phyloP scores from a whole-genome alignment of 805 yeast species.

The Lachancea nothofagi region DNA sequence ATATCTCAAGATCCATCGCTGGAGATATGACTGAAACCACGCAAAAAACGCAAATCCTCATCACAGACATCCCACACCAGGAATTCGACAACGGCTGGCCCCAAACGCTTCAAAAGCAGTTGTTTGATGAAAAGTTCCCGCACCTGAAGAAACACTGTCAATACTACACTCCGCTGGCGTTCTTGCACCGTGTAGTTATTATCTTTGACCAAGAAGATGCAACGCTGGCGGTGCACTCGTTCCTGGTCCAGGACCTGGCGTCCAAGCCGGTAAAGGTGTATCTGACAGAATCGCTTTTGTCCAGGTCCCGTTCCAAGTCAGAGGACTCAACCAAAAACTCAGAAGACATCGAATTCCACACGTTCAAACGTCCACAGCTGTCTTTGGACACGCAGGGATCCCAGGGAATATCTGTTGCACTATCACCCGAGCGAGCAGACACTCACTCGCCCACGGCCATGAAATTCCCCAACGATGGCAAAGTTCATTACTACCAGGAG shows the following conservation, averaged over 20 bases:
- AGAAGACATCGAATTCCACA: constrained; percentile 2
- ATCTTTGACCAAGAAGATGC: constrained; percentile 28
- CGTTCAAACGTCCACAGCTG: constrained; percentile 20
- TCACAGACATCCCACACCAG: constrained; percentile 28
- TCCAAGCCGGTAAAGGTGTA: constrained; percentile 23
- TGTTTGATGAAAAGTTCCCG: constrained; percentile 25
- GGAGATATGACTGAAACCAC: constrained; percentile 1
- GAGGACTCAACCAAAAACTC: constrained; percentile 6
- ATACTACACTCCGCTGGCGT: constrained; percentile 38
- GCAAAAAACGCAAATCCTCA: constrained; percentile 28
- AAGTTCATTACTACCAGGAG: constrained; percentile 27
- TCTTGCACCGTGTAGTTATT: constrained; percentile 39
- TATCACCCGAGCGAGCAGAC: constrained; percentile 27
- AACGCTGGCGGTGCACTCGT: constrained; percentile 22
- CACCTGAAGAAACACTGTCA: constrained; percentile 18
- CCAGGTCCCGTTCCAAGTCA: constrained; percentile 26
- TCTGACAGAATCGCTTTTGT: constrained; percentile 33
- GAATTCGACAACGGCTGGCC: constrained; percentile 27
- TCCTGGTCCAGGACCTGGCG: constrained; percentile 16
- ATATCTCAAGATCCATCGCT: no score
- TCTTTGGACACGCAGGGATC: constrained; percentile 21
- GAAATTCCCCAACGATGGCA: constrained; percentile 22
- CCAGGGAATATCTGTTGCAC: constrained; percentile 15
- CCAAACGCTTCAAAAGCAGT: constrained; percentile 16
- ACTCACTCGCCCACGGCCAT: constrained; percentile 30